These are phyloP conservation scores for Arthrobotrys iridis DNA, from an alignment of 2,329 filamentous ascomycete species.

Conservation along the genomic window DNA sequence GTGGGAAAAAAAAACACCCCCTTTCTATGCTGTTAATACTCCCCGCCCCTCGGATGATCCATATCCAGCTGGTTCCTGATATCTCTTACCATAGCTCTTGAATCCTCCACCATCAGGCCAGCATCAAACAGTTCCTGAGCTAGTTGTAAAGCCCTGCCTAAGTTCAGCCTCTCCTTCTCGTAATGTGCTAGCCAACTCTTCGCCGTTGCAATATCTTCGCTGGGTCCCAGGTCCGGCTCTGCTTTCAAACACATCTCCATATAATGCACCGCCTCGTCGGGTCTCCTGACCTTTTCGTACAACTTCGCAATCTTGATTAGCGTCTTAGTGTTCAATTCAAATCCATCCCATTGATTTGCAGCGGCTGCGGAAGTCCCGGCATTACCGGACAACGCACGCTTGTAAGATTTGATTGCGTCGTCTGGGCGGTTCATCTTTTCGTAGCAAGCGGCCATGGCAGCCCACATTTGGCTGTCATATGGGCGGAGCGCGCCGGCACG, in stretches of 20 bases:
- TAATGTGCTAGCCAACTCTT: constrained; percentile 90
- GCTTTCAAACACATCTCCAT: constrained; percentile 97
- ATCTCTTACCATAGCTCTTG: constrained; percentile 89
- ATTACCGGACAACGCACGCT: constrained; percentile 82
- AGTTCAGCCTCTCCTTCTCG: constrained; percentile 79
- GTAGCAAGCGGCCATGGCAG: constrained; percentile 90
- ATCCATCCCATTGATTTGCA: constrained; percentile 66
- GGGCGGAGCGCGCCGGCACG: constrained; percentile 91
- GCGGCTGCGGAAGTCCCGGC: constrained; percentile 64
- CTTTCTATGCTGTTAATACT: not conserved
- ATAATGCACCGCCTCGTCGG: constrained; percentile 84
- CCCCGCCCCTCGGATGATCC: constrained; percentile 31
- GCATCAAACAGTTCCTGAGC: constrained; percentile 94
- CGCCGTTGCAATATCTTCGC: constrained; percentile 88
- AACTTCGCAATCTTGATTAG: constrained; percentile 88
- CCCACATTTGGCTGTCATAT: constrained; percentile 99
- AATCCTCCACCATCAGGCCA: constrained; percentile 95
- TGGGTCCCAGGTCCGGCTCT: constrained; percentile 84
- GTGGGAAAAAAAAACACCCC: not conserved
- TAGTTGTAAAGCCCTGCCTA: constrained; percentile 78
- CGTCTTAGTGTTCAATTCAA: constrained; percentile 85
- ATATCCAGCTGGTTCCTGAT: constrained; percentile 68
- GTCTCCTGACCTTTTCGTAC: constrained; percentile 82
- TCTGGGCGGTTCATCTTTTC: constrained; percentile 85
- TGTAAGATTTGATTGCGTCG: constrained; percentile 95